Percentiles rank a stretch among this genome's conserved stretches.
These are phyloP conservation scores for Arctium minus DNA, from an alignment of 129 eudicot species.

Conservation along the genomic window DNA sequence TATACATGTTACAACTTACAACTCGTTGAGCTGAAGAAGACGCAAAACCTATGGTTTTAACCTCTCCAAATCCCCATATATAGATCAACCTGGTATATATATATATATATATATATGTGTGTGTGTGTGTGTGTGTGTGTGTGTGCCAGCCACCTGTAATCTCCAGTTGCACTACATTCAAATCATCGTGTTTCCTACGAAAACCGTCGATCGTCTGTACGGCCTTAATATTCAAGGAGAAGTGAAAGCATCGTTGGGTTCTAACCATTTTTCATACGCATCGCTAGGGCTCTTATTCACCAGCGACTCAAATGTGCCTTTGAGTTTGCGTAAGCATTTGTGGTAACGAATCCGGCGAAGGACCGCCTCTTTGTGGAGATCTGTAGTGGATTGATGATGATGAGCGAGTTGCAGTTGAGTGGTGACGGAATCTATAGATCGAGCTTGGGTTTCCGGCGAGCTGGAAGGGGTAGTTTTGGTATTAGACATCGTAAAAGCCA, in stretches of 20 bases:
- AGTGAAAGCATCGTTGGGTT: constrained; percentile 23
- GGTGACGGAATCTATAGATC: constrained; percentile 2
- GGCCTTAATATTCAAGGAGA: constrained; percentile 15
- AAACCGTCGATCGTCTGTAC: not conserved
- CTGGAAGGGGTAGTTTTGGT: not conserved
- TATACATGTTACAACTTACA: no score
- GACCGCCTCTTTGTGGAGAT: constrained; percentile 16
- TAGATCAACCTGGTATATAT: no score
- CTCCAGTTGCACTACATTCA: no score
- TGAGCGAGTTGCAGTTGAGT: constrained; percentile 23
- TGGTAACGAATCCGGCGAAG: constrained; percentile 28
- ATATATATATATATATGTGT: no score
- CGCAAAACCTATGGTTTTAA: no score
- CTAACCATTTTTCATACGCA: constrained; percentile 4
- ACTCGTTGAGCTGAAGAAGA: not conserved
- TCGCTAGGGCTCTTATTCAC: not conserved
- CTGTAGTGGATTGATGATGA: not conserved
- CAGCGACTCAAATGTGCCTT: constrained; percentile 9
- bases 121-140: no score
- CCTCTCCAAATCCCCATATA: no score
- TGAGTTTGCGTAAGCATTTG: constrained; percentile 16
- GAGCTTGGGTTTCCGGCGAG: not conserved
- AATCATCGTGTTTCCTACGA: no score
- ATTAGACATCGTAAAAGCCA: not conserved
- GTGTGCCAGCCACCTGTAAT: no score